These are phyloP conservation scores for Lachnellula willkommii DNA, from an alignment of 2,329 filamentous ascomycete species.

Conservation along the genomic window DNA sequence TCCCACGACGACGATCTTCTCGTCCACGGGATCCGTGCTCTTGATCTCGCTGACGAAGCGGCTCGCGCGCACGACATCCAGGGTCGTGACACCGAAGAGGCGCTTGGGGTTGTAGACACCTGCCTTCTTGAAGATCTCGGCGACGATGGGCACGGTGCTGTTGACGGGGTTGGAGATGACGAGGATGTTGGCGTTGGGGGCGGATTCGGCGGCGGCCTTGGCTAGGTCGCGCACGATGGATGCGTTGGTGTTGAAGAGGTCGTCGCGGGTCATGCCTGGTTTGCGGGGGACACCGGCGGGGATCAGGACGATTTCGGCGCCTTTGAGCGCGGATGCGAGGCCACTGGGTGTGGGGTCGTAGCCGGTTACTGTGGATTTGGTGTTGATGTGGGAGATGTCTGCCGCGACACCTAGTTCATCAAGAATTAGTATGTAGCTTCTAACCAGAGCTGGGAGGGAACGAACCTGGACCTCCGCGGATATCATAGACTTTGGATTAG, in stretches of 20 bases:
- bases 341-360: conserved; percentile 74
- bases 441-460: conserved; percentile 24
- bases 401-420: conserved; percentile 76
- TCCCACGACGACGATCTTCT: conserved; percentile 94
- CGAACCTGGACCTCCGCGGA: conserved; percentile 86
- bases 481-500: conserved; percentile 67
- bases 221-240: conserved; percentile 98
- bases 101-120: conserved; percentile 99
- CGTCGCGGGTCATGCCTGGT: conserved; percentile 99
- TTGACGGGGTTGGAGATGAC: conserved; percentile 99
- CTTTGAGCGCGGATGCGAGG: conserved; percentile 75
- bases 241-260: conserved; percentile 99
- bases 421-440: conserved; percentile 15
- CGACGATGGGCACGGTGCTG: conserved; percentile 96
- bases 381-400: conserved; percentile 98
- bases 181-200: conserved; percentile 89
- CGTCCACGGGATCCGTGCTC: conserved; percentile 79
- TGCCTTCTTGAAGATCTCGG: conserved; percentile 91
- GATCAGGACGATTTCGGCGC: conserved; percentile 90
- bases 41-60: conserved; percentile 97
- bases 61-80: conserved; percentile 95
- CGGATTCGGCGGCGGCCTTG: conserved; percentile 84
- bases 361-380: conserved; percentile 89
- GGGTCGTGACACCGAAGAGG: conserved; percentile 98
- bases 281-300: conserved; percentile 91